Evolutionary conservation across 768 basidiomycete species (phyloP), one percentile per base, ranked within the genome.

Genomic region (Porphyrellus cyaneotinctus): DNA sequence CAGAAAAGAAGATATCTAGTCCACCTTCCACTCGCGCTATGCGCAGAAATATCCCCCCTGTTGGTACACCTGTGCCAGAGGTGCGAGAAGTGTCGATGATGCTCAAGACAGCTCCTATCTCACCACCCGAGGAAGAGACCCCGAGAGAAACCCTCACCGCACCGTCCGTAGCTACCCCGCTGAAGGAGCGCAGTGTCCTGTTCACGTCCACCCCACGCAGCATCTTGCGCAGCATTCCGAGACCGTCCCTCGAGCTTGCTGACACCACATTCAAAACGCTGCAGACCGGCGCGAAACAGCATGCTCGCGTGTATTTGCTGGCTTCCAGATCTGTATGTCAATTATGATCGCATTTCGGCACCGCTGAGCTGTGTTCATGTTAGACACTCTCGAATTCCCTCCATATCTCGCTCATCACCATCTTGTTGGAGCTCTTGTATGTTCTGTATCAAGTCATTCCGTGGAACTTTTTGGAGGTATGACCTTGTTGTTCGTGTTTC

Each of bases 311-410:
- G 18, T 60, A 55, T 51, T 22, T 69, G 24, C 33, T 61, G 18
- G 59, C 55, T n/a, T 64, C 59, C 12, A 63, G 69, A 65, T 56
- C 65, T 31, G 69, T 69, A 54, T 26, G 68, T 59, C 20, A 24
- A n/a, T 9, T 36, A 20, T 2, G 23, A 15, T 36, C 32, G 6
- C 33, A 10, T 44, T 18, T 45, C 31, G 9, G 33, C 33, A 1
- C 5, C 12, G 22, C 30, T 57, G 28, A 64, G 12, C 14, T 17
- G 4, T n/a, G 41, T 50, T 52, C 38, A n/a, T 47, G 20, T 10
- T 38, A 76, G 85, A 79, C 80, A 48, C 72, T 87, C 11, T 88
- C 87, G n/a, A 81, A 80, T 56, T 81, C 85, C 2, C 74, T 72
- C 33, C 82, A 83, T 52, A 81, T 88, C 39, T 82, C 78, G 74